Base-by-base conservation (phyloP, 1,284 basidiomycete species). In the Thecaphora frezii region DNA sequence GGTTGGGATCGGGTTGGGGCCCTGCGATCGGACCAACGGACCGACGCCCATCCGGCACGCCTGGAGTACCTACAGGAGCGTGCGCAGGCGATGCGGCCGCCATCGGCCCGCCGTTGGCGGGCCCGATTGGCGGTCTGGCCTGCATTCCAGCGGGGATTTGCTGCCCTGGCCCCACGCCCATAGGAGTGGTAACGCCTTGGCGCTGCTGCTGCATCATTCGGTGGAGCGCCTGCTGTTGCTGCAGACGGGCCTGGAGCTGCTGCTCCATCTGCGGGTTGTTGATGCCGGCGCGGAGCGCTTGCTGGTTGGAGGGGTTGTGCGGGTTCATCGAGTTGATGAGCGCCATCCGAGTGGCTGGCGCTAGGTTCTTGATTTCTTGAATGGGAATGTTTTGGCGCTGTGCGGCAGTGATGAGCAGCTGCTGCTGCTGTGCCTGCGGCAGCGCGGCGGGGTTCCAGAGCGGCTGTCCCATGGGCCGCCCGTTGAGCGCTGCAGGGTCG, bases 281-380 rank as follows among this genome's bases (percentile, higher is more conserved):
- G 56, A 57, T 60, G 44, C 60, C 62, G 3, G 58, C 58, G 19
- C 58, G 60, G 19, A 60, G 54, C 0, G 63, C 58, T 37, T 62
- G 59, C 18, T 51, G 53, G n/a, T 63, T 67, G 49, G 51, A 51
- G 3, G 60, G 56, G 47, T 63, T 67, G 57, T 65, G 56, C 5
- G 66, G 66, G 25, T 66, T 66, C 53, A 73, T 65, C 38, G 61
- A 66, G 49, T 73, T 66, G 43, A 76, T 59, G 22, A 76, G 46
- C 0, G 69, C 66, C 54, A 71, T 62, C 8, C 73, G 59, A 14
- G 66, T 56, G 1, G 69, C 61, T 1, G 74, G 73, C 5, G 66
- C 56, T 47, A 76, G 65, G 38, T 67, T 75, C 57, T 73, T 74
- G 48, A 77, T 56, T 39, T 75, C 73, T n/a, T 77, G 70, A 22